Base-by-base conservation (phyloP, 257 asterid species). In the Penstemon newberryi region DNA sequence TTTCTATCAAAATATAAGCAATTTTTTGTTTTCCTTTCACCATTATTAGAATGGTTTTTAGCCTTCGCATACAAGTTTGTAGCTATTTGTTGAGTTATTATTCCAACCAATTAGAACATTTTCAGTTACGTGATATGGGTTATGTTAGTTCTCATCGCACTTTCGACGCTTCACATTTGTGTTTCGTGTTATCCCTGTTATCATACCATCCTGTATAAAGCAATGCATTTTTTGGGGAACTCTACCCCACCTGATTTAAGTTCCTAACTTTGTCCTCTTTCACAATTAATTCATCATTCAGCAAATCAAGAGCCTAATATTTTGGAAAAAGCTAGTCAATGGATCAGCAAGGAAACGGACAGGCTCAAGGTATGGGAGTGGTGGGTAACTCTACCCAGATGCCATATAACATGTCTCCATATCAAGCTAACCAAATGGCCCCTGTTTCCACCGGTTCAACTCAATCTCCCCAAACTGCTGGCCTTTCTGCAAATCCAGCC, bases 271-370 rank as follows among this genome's bases (percentile, higher is more conserved):
- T 72, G 12, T 10, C 11, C 33, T 25, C 33, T 25, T 25, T 25
- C 33, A 25, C 33, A 25, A 25, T 15, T 15, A 15, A 15, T 25
- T 25, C 19, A 4, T 61, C 15, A 42, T 40, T 60, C 70, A 57
- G 72, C 46, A 63, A 43, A 25, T 74, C 60, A 4, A 70, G 69
- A 68, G 71, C 54, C 52, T 67, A 56, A 40, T 69, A 61, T 60
- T 66, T 60, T 67, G 15, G 10, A 56, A 53, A 36, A 57, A 65
- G 69, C 67, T 61, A 54, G 55, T 65, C n/a, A 71, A 92, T 92
- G 96, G 96, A 89, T 77, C 98, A 90, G 61, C 96, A 89, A 82
- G 97, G 96, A 70, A 88, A 88, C 52, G 97, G 95, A 52, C 98
- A 87, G 78, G 75, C 87, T 63, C 86, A 88, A 69, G 89, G 89